These are phyloP conservation scores for Macrolepiota albuminosa DNA, from an alignment of 768 basidiomycete species.

Conservation along the genomic window DNA sequence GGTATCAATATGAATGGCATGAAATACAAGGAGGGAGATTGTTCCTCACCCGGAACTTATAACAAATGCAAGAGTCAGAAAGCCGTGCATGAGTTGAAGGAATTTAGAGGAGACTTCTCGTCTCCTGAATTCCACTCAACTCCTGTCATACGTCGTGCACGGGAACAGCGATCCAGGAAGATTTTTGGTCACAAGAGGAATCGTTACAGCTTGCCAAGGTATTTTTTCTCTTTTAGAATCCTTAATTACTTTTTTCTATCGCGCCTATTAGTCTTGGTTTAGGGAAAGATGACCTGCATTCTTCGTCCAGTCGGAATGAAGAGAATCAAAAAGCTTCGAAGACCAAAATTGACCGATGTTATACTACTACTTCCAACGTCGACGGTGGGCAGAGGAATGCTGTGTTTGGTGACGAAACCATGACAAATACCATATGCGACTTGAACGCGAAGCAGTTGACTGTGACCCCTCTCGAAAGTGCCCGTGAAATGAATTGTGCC, in stretches of 20 bases:
- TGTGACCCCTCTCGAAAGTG: conserved; percentile 16
- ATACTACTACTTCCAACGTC: conserved; percentile 35
- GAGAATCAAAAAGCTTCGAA: conserved; percentile 53
- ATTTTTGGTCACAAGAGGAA: conserved; percentile 52
- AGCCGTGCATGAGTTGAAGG: conserved; percentile 29
- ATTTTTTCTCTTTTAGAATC: conserved; percentile 14
- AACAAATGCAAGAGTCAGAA: conserved; percentile 38
- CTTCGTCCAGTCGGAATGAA: conserved; percentile 44
- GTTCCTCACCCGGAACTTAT: conserved; percentile 35
- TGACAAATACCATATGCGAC: conserved; percentile 26
- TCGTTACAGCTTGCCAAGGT: conserved; percentile 69
- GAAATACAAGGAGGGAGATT: conserved; percentile 45
- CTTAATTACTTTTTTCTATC: conserved; percentile 3
- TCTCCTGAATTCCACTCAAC: conserved; percentile 60
- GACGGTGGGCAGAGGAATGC: conserved; percentile 44
- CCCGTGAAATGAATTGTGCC: conserved; percentile 25
- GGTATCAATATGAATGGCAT: conserved; percentile 57
- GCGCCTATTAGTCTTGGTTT: conserved; percentile 48
- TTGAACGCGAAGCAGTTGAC: conserved; percentile 39
- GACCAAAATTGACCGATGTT: conserved; percentile 29
- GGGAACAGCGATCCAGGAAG: conserved; percentile 34
- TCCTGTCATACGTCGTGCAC: conserved; percentile 36
- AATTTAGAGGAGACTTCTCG: conserved; percentile 48
- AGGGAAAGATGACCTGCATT: conserved; percentile 52
- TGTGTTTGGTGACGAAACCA: conserved; percentile 38